Evolutionary conservation across 441 rosid genomes (phyloP).

Genomic region (Euphorbia celastroides): DNA sequence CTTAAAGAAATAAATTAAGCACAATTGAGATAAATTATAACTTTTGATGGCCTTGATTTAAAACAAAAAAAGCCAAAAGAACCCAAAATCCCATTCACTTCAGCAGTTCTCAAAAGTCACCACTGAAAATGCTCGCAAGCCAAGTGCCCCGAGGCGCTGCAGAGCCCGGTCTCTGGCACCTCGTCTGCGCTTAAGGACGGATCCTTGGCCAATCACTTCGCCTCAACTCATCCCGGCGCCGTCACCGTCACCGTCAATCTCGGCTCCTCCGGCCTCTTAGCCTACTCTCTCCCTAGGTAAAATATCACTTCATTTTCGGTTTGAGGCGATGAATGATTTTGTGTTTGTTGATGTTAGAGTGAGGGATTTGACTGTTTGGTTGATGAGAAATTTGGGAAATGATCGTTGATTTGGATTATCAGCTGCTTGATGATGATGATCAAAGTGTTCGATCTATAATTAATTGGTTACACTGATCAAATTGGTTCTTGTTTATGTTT

Average conservation of each 20-base stretch:
- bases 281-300: conserved; percentile 83
- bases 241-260: conserved; percentile 66
- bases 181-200: conserved; percentile 61
- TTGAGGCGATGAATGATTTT: conserved; percentile 14
- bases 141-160: conserved; percentile 73
- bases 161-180: conserved; percentile 43
- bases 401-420: background rate
- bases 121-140: conserved; percentile 70
- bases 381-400: background rate
- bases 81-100: no score
- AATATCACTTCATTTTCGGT: background rate
- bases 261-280: conserved; percentile 66
- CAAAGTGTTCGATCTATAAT: background rate
- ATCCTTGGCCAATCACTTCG: conserved; percentile 55
- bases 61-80: no score
- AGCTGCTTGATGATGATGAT: background rate
- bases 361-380: background rate
- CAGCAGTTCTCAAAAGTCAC: background rate
- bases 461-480: background rate
- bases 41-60: no score
- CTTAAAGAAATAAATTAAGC: no score
- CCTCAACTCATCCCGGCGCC: conserved; percentile 41
- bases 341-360: conserved; percentile 5
- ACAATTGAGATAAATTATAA: no score
- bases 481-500: background rate